Conservation (phyloP, 306 rosid genomes). For the Rosa rugosa region DNA sequence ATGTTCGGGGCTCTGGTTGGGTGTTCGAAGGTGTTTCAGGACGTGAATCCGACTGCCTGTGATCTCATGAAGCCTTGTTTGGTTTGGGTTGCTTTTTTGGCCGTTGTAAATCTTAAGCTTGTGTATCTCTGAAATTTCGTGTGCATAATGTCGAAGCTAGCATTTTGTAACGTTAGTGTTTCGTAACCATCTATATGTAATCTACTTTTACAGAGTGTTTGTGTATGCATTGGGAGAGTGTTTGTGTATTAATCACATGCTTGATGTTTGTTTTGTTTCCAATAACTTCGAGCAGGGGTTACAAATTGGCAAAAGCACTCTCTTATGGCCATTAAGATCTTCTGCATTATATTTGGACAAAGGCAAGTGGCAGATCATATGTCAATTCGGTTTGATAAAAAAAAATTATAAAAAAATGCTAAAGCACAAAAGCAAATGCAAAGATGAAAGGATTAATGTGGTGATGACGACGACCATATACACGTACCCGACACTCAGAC, state of each 20-base stretch:
- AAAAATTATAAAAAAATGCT: not conserved
- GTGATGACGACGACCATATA: too few relatives aligned
- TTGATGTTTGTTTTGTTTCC: not conserved
- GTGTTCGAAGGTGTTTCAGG: slow-evolving; percentile 38
- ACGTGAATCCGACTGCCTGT: slow-evolving; percentile 37
- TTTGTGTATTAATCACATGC: too few relatives aligned
- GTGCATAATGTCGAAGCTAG: not conserved
- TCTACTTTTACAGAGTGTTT: not conserved
- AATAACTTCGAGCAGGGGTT: not conserved
- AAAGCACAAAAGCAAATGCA: not conserved
- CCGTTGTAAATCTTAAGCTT: slow-evolving; percentile 57
- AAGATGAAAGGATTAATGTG: not conserved
- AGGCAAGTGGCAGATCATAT: not conserved
- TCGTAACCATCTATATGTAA: not conserved
- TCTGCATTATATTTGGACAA: not conserved
- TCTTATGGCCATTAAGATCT: too few relatives aligned
- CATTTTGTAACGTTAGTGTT: not conserved
- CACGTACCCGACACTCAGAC: not conserved
- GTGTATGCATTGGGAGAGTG: not conserved
- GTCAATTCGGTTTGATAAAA: not conserved
- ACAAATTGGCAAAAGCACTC: not conserved
- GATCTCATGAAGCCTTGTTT: slow-evolving; percentile 55
- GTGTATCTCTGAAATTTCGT: slow-evolving; percentile 21
- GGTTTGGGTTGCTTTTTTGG: slow-evolving; percentile 55
- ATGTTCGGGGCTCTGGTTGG: slow-evolving; percentile 34